A percentile compares a stretch with the other conserved stretches of the same genome.
These are phyloP conservation scores for Fraxinus sp. DNA, from an alignment of 305 asterid species.

Conservation along the genomic window DNA sequence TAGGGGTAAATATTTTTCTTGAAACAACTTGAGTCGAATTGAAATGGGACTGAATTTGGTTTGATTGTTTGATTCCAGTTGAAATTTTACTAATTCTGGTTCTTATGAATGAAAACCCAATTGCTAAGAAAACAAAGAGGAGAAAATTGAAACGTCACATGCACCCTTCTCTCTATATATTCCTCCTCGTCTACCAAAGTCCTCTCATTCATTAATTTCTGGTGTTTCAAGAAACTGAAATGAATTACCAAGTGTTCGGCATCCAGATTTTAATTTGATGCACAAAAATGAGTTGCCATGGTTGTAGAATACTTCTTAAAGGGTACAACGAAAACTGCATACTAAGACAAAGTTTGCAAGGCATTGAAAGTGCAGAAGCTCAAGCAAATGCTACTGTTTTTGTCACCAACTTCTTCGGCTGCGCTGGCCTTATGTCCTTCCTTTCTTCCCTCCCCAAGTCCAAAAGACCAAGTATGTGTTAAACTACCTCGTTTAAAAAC, in stretches of 20 bases:
- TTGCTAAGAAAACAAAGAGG: neutral
- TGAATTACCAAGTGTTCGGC: neutral
- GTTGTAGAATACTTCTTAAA: conserved; percentile 62
- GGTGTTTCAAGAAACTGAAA: neutral
- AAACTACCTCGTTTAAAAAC: neutral
- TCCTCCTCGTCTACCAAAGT: neutral
- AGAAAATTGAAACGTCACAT: neutral
- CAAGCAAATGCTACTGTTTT: conserved; percentile 74
- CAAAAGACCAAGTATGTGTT: conserved; percentile 50
- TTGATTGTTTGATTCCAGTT: neutral
- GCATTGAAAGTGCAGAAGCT: conserved; percentile 49
- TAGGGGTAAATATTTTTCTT: neutral
- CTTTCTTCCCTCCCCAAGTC: conserved; percentile 57
- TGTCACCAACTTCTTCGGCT: conserved; percentile 79
- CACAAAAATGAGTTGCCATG: conserved; percentile 69
- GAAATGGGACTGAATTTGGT: neutral
- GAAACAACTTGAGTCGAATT: too few species aligned
- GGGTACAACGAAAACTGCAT: conserved; percentile 72
- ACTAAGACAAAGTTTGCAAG: conserved; percentile 43
- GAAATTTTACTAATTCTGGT: neutral
- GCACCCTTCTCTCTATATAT: conserved; percentile 23
- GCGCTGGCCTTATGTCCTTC: conserved; percentile 73
- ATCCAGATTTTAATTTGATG: neutral
- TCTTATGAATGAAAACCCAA: too few species aligned
- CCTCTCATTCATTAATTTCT: neutral